Evolutionary conservation across 306 rosid genomes (phyloP).

Genomic region (Begonia peltatifolia): DNA sequence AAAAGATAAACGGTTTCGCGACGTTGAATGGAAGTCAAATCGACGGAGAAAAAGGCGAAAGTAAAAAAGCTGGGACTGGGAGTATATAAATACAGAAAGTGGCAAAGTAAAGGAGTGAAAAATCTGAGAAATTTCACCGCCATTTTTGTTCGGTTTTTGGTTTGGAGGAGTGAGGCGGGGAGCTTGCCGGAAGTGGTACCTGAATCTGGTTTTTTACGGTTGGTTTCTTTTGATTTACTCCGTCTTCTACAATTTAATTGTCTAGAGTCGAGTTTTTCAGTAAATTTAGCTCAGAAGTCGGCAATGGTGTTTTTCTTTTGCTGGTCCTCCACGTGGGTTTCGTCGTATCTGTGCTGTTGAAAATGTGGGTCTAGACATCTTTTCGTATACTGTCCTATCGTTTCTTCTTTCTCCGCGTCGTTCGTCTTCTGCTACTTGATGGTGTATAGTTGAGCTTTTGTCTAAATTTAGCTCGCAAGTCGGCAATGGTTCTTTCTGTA

Average conservation of each 20-base stretch:
- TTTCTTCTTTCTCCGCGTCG: too few relatives aligned
- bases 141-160: background rate
- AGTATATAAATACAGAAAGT: background rate
- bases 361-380: too few relatives aligned
- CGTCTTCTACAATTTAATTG: background rate
- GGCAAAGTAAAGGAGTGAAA: background rate
- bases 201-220: constrained; percentile 18
- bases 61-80: background rate
- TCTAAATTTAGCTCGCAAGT: too few relatives aligned
- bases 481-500: too few relatives aligned
- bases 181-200: constrained; percentile 36
- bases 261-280: background rate
- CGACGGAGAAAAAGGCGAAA: background rate
- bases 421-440: too few relatives aligned
- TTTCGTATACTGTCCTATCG: too few relatives aligned
- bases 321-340: too few relatives aligned
- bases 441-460: too few relatives aligned
- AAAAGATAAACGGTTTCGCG: too few relatives aligned
- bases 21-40: background rate
- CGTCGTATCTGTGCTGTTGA: too few relatives aligned
- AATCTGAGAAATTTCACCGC: background rate
- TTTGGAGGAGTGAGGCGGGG: constrained; percentile 4
- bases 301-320: too few relatives aligned
- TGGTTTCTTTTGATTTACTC: background rate
- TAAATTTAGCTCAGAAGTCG: too few relatives aligned